Evolutionary conservation across 2,329 filamentous ascomycete species (phyloP).

Genomic region (Myriosclerotinia scirpicola): DNA sequence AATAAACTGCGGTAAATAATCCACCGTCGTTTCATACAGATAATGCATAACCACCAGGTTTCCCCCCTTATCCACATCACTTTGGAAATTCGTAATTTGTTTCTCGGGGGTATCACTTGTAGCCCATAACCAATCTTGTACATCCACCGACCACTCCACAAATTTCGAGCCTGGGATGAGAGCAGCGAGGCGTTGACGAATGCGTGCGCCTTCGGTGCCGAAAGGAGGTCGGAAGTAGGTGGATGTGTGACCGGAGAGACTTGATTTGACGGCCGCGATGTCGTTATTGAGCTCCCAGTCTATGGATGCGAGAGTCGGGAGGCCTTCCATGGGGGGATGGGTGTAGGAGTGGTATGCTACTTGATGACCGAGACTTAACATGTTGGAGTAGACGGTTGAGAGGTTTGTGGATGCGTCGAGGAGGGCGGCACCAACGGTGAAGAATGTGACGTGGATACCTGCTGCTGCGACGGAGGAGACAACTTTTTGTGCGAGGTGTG

Average conservation of each 20-base stretch:
- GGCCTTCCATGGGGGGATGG: conserved; percentile 65
- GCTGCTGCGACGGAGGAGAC: conserved; percentile 62
- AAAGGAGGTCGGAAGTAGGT: conserved; percentile 69
- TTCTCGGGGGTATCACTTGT: conserved; percentile 61
- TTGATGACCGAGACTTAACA: conserved; percentile 63
- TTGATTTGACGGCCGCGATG: conserved; percentile 48
- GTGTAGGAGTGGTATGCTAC: conserved; percentile 68
- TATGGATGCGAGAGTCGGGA: conserved; percentile 52
- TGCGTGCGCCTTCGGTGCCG: conserved; percentile 65
- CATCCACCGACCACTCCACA: conserved; percentile 68
- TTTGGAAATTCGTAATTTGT: conserved; percentile 64
- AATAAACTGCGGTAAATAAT: conserved; percentile 65
- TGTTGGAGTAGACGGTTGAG: conserved; percentile 62
- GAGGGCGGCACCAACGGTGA: conserved; percentile 65
- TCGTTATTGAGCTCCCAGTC: conserved; percentile 63
- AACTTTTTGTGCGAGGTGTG: conserved; percentile 57
- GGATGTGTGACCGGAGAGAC: conserved; percentile 43
- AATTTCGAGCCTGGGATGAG: conserved; percentile 55
- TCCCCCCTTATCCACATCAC: conserved; percentile 61
- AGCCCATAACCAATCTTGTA: conserved; percentile 71
- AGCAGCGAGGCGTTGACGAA: conserved; percentile 60
- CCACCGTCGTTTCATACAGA: conserved; percentile 62
- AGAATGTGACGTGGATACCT: conserved; percentile 66
- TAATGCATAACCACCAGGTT: conserved; percentile 69
- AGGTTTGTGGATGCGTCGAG: conserved; percentile 60